phyloP scores from a whole-genome alignment of 2,329 filamentous ascomycete genomes.

The Zymoseptoria ardabiliae region DNA sequence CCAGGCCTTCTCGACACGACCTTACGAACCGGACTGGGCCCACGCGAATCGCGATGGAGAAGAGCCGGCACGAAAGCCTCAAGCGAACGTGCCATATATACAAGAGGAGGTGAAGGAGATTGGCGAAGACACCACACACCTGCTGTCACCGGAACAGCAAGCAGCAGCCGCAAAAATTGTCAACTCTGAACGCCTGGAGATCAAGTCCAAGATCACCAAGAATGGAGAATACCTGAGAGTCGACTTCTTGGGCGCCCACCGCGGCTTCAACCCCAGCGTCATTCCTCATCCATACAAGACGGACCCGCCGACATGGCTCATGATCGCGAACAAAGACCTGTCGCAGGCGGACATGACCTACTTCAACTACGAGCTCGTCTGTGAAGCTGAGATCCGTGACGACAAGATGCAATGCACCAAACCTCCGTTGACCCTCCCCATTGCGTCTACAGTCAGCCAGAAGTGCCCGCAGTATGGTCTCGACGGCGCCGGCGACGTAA shows the following conservation, averaged over 20 bases:
- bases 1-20: no score
- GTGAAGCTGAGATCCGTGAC: slow-evolving; percentile 3
- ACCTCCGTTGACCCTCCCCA: slow-evolving; percentile 1
- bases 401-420: slow-evolving; percentile 5
- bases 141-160: not conserved
- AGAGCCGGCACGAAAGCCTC: not conserved
- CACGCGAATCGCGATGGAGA: no score
- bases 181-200: not conserved
- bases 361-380: slow-evolving; percentile 3
- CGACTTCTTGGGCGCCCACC: slow-evolving; percentile 1
- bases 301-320: slow-evolving; percentile 4
- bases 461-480: not conserved
- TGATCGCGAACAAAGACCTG: slow-evolving; percentile 6
- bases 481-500: not conserved
- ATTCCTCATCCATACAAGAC: slow-evolving; percentile 6
- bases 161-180: not conserved
- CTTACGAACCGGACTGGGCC: no score
- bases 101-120: not conserved
- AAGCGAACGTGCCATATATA: not conserved
- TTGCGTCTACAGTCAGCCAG: slow-evolving; percentile 3
- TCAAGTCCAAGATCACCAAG: slow-evolving; percentile 1
- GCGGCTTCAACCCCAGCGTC: slow-evolving; percentile 5
- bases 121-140: not conserved
- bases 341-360: not conserved
- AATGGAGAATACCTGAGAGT: slow-evolving; percentile 4